A percentile compares a stretch with the other conserved stretches of the same genome.
These are phyloP conservation scores for Clavaria fumosa DNA, from an alignment of 768 basidiomycete species.

Conservation along the genomic window DNA sequence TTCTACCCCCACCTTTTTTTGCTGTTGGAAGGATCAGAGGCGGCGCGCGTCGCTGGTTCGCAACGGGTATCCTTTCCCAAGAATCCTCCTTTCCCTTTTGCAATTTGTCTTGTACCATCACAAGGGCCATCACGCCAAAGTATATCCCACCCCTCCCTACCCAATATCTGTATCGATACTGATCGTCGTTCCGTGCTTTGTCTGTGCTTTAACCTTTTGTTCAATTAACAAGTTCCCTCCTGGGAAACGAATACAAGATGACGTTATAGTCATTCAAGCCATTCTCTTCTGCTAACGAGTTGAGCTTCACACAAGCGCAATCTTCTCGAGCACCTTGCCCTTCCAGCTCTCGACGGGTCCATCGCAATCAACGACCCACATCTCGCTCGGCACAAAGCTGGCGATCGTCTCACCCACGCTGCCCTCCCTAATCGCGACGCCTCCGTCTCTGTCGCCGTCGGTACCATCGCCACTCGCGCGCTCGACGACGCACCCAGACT, in stretches of 20 bases:
- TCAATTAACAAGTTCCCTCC: no score
- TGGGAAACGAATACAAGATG: no score
- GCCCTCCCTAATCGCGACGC: slow-evolving; percentile 14
- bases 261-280: not conserved
- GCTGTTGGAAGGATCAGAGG: no score
- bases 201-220: no score
- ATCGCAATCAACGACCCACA: slow-evolving; percentile 46
- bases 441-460: slow-evolving; percentile 24
- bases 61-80: no score
- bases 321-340: slow-evolving; percentile 28
- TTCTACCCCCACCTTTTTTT: no score
- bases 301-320: slow-evolving; percentile 10
- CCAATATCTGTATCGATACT: not conserved
- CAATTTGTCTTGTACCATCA: no score
- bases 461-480: slow-evolving; percentile 34
- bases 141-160: not conserved
- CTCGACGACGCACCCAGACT: no score
- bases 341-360: slow-evolving; percentile 50
- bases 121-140: no score
- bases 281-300: not conserved
- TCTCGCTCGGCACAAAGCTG: slow-evolving; percentile 31
- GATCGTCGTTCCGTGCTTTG: no score
- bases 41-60: no score
- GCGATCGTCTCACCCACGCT: slow-evolving; percentile 22
- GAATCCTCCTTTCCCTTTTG: no score